Evolutionary conservation across 148 eudicot genomes (phyloP), one percentile per base, ranked within the genome.

Genomic region (Talinum fruticosum): DNA sequence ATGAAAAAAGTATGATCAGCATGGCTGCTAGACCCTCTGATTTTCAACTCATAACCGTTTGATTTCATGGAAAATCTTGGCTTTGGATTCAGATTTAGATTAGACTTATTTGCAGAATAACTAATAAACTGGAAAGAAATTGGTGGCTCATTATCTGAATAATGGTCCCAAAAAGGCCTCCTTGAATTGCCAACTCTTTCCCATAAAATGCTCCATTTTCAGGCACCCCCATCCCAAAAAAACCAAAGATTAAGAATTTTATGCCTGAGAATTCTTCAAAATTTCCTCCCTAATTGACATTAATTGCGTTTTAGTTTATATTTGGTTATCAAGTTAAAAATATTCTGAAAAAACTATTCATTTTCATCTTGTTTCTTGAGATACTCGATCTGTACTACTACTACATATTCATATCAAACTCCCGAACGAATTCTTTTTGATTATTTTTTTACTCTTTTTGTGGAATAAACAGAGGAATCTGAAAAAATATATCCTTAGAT

Each of bases 1-100:
- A 59, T 26, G 26, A 4, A 54, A 34, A 47, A 35, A 2, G 47
- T 69, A 54, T 78, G 80, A 75, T 78, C 80, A 72, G 44, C 72
- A 28, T 14, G 72, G 70, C 34, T 34, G 59, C 29, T 53, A 45
- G 71, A 76, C 47, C 33, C 18, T 28, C 10, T 26, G 49, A 38
- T 21, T 41, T 15, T 45, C 53, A 57, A 18, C 13, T 76, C 34
- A 21, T 76, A 21, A 13, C 23, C 21, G 29, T 54, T n/a, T 51
- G 65, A 76, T 68, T 76, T 68, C 49, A 51, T 32, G 66, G 37
- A 34, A 68, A 21, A 49, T 28, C 26, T 49, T 53, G 8, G 33
- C 66, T 53, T 77, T 68, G 16, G 30, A 69, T 37, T 36, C 49
- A 36, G 16, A 21, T 7, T 35, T 35, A 59, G 29, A 24, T n/a